Base-by-base conservation (phyloP, 371 early-diverging fungal species). In the Catenaria anguillulae region DNA sequence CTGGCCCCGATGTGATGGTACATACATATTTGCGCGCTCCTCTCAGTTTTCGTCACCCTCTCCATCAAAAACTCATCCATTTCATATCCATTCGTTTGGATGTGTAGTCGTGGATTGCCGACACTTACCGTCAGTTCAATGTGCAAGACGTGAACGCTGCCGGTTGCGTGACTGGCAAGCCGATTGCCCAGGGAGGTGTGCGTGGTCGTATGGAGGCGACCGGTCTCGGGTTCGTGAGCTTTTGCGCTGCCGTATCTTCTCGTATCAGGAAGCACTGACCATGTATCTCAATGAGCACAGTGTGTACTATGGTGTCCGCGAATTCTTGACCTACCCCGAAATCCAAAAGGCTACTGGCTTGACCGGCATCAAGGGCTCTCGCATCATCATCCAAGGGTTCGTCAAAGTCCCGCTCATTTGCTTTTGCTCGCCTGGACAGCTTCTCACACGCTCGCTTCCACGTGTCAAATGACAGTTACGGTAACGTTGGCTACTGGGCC, bases 51-150 rank as follows among this genome's bases (percentile, higher is more conserved):
- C n/a, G n/a, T n/a, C n/a, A n/a, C n/a, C n/a, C n/a, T n/a, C n/a
- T n/a, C n/a, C n/a, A n/a, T n/a, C n/a, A n/a, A n/a, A n/a, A n/a
- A n/a, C n/a, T n/a, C n/a, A 17, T 24, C 24, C 15, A 15, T 24
- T 17, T n/a, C n/a, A n/a, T n/a, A n/a, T n/a, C n/a, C 45, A 50
- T 31, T 83, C 24, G 67, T 62, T 78, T 78, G n/a, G 77, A 89
- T 54, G 90, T 89, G 71, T 90, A 90, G 91, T 82, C 89, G 34
- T 91, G 90, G 92, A 89, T 91, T 63, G 82, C 84, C 75, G 92
- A 91, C 64, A 91, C 92, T 19, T 91, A 89, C 72, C 81, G 88
- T 62, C 90, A 91, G 75, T 86, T 91, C 71, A 81, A 86, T 73
- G 79, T 85, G 15, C 75, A 74, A 61, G 92, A 91, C 69, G 87